Percentiles rank a stretch among this genome's conserved stretches.
These are phyloP conservation scores for Curvularia sp. DNA, from an alignment of 2,329 filamentous ascomycete species.

Conservation along the genomic window DNA sequence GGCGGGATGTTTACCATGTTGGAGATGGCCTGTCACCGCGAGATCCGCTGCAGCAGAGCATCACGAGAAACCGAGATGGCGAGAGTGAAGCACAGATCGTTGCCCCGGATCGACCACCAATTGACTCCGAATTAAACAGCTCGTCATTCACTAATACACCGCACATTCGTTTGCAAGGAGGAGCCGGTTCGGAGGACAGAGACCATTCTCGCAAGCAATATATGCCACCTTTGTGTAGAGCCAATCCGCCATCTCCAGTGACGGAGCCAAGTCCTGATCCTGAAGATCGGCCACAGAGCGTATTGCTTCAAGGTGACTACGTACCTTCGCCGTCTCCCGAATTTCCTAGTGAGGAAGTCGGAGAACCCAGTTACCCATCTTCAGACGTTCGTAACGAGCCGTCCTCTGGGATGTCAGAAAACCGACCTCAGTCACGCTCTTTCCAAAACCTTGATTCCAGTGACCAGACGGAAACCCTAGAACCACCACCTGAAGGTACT, in stretches of 20 bases:
- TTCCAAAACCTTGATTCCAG: neutral
- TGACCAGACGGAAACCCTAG: too few species aligned
- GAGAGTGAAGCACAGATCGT: too few species aligned
- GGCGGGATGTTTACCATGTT: too few species aligned
- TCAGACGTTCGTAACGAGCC: neutral
- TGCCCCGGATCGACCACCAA: too few species aligned
- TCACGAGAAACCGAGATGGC: too few species aligned
- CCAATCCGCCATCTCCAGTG: too few species aligned
- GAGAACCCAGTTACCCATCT: neutral
- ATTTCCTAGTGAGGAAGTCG: neutral
- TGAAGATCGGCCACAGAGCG: neutral
- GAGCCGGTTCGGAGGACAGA: constrained; percentile 5
- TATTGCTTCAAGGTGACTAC: neutral
- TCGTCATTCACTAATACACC: neutral
- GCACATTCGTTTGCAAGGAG: constrained; percentile 3
- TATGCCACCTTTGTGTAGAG: too few species aligned
- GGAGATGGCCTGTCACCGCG: too few species aligned
- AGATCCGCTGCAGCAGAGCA: too few species aligned
- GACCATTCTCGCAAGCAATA: neutral
- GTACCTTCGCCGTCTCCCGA: neutral
- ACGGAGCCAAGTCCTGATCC: neutral
- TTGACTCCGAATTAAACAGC: too few species aligned
- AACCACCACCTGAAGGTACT: too few species aligned
- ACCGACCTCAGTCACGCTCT: neutral
- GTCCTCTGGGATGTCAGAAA: neutral